Base-by-base conservation (phyloP, 257 asterid genomes). In the Solanum sejunctum region DNA sequence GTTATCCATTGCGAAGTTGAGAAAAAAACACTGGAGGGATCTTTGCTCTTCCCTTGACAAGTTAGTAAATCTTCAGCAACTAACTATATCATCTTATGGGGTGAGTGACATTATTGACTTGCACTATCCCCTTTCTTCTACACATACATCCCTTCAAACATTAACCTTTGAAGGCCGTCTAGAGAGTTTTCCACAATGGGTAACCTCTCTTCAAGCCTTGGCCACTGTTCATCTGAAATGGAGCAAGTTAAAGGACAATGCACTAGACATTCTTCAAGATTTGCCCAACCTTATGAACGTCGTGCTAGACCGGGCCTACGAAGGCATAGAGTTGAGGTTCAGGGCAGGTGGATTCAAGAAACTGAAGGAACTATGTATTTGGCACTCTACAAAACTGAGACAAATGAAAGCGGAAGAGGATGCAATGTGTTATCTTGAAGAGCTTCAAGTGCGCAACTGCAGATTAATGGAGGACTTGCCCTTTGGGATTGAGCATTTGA, bases 361-460 rank as follows among this genome's bases (percentile, higher is more conserved):
- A 79, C 89, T 91, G 80, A 85, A 86, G 5, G 75, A 64, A 26
- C 83, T 91, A 39, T 32, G 21, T 12, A 82, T 89, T 3, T 51
- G 43, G 77, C 13, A 64, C 10, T 41, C 86, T 47, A 82, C 47
- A 18, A 85, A 55, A 5, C 72, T 88, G 66, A 87, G 54, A 61
- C 16, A 47, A 57, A 86, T 88, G 36, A 69, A 43, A 54, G 26
- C 86, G 32, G 89, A 88, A 78, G 58, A 88, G 36, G 91, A 88
- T 17, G 80, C 89, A 61, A 85, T 82, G 84, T 89, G 90, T 54
- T 77, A 20, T 70, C 91, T 83, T 43, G 87, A 89, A 60, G 83
- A 83, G 81, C 75, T 85, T 45, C 28, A 10, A 36, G 9, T 58
- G 45, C 7, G 43, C 1, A 28, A 47, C 20, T 84, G 86, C 36